Conservation (phyloP, 2,329 filamentous ascomycete genomes). For the Fusarium robinianum region DNA sequence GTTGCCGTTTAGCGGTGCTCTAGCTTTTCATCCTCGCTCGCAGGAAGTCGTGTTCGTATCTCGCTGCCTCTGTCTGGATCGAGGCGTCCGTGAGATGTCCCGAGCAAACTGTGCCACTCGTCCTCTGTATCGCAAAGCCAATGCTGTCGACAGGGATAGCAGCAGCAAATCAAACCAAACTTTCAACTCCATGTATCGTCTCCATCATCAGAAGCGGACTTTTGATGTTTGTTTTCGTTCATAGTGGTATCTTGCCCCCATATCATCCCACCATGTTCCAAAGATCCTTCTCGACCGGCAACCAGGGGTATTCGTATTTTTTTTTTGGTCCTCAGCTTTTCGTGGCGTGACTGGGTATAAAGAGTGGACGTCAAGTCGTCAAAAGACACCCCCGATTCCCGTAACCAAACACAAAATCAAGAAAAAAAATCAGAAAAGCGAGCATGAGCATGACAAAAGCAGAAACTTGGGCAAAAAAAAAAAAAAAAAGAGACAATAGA, state of each 20-base stretch:
- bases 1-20: slow-evolving; percentile 27
- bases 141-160: slow-evolving; percentile 18
- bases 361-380: slow-evolving; percentile 42
- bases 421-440: slow-evolving; percentile 3
- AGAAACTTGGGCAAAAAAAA: slow-evolving; percentile 27
- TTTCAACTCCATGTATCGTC: slow-evolving; percentile 32
- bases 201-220: slow-evolving; percentile 23
- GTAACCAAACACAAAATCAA: slow-evolving; percentile 32
- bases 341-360: slow-evolving; percentile 44
- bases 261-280: slow-evolving; percentile 32
- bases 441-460: slow-evolving; percentile 21
- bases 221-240: slow-evolving; percentile 30
- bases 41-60: slow-evolving; percentile 9
- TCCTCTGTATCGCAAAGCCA: slow-evolving; percentile 16
- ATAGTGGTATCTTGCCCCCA: slow-evolving; percentile 36
- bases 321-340: slow-evolving; percentile 40
- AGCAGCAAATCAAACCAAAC: slow-evolving; percentile 26
- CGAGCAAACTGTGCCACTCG: slow-evolving; percentile 22
- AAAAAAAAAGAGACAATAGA: slow-evolving; percentile 36
- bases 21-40: slow-evolving; percentile 27
- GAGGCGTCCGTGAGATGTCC: slow-evolving; percentile 2
- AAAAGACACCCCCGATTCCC: slow-evolving; percentile 39
- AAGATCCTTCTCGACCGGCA: slow-evolving; percentile 32
- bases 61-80: background rate
- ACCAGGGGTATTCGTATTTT: slow-evolving; percentile 43